These are phyloP conservation scores for Misopates orontium DNA, from an alignment of 257 asterid species.

Conservation along the genomic window DNA sequence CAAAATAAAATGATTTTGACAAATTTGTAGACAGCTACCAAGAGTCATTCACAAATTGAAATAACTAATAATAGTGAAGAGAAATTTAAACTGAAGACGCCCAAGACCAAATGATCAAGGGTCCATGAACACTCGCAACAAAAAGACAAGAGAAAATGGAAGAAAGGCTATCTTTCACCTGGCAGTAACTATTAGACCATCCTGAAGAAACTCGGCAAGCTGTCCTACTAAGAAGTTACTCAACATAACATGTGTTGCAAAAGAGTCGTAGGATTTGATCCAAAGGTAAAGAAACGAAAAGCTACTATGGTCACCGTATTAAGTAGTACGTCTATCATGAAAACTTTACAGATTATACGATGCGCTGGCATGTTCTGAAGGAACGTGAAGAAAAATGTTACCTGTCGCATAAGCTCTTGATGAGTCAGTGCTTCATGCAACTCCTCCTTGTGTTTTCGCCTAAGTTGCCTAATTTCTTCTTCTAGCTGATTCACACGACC, in stretches of 20 bases:
- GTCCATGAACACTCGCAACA: too few species aligned
- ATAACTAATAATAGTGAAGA: neutral
- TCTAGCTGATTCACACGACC: constrained; percentile 79
- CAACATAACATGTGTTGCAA: neutral
- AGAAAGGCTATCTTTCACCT: neutral
- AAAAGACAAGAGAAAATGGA: neutral
- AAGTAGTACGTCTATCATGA: neutral
- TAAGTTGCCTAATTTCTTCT: constrained; percentile 75
- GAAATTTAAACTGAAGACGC: too few species aligned
- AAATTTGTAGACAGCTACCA: neutral
- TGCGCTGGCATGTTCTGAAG: constrained; percentile 12
- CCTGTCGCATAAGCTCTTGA: constrained; percentile 93
- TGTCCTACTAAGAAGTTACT: neutral
- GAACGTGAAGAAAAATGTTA: constrained; percentile 28
- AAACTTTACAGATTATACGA: neutral
- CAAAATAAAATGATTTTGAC: neutral
- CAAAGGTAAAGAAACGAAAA: neutral
- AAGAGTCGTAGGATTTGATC: neutral
- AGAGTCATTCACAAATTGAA: constrained; percentile 1
- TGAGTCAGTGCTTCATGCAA: constrained; percentile 73
- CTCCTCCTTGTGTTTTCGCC: constrained; percentile 89
- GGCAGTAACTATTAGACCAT: neutral
- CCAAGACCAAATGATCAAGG: neutral
- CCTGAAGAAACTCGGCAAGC: constrained; percentile 9
- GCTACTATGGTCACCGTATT: constrained; percentile 11